These are phyloP conservation scores for Solanum dulcamara DNA, from an alignment of 257 asterid species.

Conservation along the genomic window DNA sequence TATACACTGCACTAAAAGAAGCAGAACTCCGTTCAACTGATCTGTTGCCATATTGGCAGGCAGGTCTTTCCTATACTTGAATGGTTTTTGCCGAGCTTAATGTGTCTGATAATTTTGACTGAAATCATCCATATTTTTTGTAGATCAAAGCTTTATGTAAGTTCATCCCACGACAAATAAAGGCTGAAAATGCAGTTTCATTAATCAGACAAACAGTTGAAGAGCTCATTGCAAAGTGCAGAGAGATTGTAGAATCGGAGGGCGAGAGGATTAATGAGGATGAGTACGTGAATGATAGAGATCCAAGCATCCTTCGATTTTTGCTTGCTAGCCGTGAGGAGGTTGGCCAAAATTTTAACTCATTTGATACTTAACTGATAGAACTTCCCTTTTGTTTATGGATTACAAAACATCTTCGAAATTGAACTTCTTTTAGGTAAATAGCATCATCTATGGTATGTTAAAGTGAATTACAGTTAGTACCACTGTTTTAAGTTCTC, in stretches of 20 bases:
- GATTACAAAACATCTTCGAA: not conserved
- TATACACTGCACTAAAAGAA: constrained; percentile 88
- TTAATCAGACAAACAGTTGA: constrained; percentile 75
- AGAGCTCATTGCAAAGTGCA: constrained; percentile 74
- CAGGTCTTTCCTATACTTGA: constrained; percentile 16
- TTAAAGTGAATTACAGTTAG: not conserved
- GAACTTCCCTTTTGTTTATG: not conserved
- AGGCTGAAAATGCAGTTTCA: constrained; percentile 80
- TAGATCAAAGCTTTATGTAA: constrained; percentile 76
- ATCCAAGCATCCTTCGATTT: constrained; percentile 92
- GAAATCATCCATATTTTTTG: not conserved
- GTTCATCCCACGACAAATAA: constrained; percentile 73
- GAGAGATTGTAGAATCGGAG: constrained; percentile 76
- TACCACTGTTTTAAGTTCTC: not conserved
- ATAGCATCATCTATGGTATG: not conserved
- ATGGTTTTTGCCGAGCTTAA: not conserved
- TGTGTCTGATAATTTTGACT: not conserved
- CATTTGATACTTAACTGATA: not conserved
- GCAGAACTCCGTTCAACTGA: constrained; percentile 89
- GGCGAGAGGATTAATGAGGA: constrained; percentile 89
- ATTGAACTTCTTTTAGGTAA: not conserved
- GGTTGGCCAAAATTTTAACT: constrained; percentile 24
- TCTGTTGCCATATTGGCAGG: constrained; percentile 96
- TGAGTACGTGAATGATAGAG: constrained; percentile 77
- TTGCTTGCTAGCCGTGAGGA: constrained; percentile 98